Evolutionary conservation across 805 yeast genomes (phyloP).

Genomic region (Ogataea nonfermentans): DNA sequence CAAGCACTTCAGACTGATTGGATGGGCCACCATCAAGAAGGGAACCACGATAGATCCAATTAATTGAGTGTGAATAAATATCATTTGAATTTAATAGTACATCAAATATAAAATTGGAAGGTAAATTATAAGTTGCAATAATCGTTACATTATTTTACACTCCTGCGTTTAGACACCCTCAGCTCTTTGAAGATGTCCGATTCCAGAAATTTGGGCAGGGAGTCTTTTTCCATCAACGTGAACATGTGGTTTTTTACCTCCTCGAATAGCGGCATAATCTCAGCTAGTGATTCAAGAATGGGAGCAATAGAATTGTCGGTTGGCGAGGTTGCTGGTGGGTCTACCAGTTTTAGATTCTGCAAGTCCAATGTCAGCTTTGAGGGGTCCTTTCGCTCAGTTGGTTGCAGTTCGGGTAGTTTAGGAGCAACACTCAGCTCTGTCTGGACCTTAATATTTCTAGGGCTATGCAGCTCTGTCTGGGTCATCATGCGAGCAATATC

Average conservation of each 20-base stretch:
- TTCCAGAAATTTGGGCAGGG: conserved; percentile 64
- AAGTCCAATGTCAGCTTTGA: conserved; percentile 10
- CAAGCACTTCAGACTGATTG: conserved; percentile 99
- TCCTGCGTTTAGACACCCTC: conserved; percentile 11
- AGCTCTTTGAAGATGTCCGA: conserved; percentile 40
- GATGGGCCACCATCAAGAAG: conserved; percentile 98
- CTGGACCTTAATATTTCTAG: neutral
- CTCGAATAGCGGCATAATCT: conserved; percentile 44
- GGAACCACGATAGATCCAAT: conserved; percentile 87
- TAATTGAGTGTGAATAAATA: conserved; percentile 32
- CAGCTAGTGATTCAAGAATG: conserved; percentile 37
- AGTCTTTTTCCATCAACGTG: conserved; percentile 67
- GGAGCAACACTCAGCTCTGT: neutral
- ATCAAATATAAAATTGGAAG: neutral
- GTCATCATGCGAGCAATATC: conserved; percentile 20
- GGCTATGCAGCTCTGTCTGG: conserved; percentile 7
- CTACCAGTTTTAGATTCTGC: conserved; percentile 7
- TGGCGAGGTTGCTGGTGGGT: conserved; percentile 29
- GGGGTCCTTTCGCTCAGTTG: conserved; percentile 2
- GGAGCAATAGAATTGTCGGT: conserved; percentile 33
- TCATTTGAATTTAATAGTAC: conserved; percentile 4
- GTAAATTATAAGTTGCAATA: conserved; percentile 4
- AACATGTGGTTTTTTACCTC: conserved; percentile 49
- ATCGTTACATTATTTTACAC: neutral
- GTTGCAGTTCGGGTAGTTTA: neutral